phyloP scores from a whole-genome alignment of 495 filamentous ascomycete species.

The Neurospora sp. region DNA sequence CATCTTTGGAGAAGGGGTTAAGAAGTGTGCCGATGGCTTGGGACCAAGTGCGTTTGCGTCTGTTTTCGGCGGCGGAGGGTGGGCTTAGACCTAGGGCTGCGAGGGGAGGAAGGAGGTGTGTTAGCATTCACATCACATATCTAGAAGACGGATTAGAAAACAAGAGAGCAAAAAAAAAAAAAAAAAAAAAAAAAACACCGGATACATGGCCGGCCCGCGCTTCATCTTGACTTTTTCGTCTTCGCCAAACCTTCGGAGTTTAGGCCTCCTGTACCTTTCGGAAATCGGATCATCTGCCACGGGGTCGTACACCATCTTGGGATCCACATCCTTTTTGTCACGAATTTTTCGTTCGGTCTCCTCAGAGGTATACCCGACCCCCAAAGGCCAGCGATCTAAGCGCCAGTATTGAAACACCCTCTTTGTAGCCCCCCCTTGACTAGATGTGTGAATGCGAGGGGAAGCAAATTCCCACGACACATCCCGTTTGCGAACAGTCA shows the following conservation, averaged over 20 bases:
- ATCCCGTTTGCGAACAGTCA: slow-evolving; percentile 16
- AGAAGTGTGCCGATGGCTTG: background rate
- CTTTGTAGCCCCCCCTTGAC: background rate
- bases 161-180: background rate
- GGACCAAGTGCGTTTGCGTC: background rate
- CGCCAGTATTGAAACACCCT: slow-evolving; percentile 8
- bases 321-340: slow-evolving; percentile 3
- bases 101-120: background rate
- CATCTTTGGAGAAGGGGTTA: background rate
- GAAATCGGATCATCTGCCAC: slow-evolving; percentile 5
- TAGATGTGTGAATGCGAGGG: background rate
- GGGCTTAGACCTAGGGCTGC: background rate
- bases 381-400: slow-evolving; percentile 19
- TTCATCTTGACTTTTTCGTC: slow-evolving; percentile 9
- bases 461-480: slow-evolving; percentile 5
- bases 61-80: background rate
- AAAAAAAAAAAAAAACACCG: background rate
- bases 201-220: slow-evolving; percentile 11
- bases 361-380: background rate
- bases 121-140: background rate
- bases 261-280: slow-evolving; percentile 8
- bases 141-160: background rate
- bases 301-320: slow-evolving; percentile 7
- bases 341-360: background rate
- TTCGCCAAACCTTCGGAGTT: slow-evolving; percentile 10